Base-by-base conservation (phyloP, 2,329 filamentous ascomycete genomes). In the Hypomyces perniciosus region DNA sequence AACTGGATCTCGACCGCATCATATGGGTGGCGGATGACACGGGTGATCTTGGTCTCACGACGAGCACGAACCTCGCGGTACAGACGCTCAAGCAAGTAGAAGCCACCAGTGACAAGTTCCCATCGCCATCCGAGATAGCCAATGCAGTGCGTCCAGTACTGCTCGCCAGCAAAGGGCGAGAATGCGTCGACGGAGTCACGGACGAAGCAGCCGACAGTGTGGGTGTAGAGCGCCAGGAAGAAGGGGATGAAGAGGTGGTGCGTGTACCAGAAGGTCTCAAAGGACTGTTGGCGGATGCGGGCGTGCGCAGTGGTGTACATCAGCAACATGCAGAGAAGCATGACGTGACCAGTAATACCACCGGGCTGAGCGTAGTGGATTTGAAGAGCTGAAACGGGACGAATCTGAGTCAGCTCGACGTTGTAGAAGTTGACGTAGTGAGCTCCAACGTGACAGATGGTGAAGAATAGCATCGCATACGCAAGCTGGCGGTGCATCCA, bases 371-470 rank as follows among this genome's bases (percentile, higher is more conserved):
- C 80, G 67, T 96, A 99, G 69, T 97, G 93, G 57, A 97, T 96
- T 64, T 97, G 79, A 6, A 97, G 71, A 4, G 93, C 93, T 4
- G 83, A 82, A 43, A 88, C 80, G 2, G 86, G 85, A 47, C 93
- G 85, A 48, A 96, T 80, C 66, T 96, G 90, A 0, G 78, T 81
- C 60, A 83, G 81, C 69, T 99, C 93, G 56, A 99, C 88, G 62
- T 96, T 96, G 78, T 85, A 97, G 73, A 99, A 99, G 75, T 99
- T 99, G 75, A 97, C 89, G 63, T 99, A 99, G 71, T 99, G 93
- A 46, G 83, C 83, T 10, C 77, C 65, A 1, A 85, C 86, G 68
- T 99, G 93, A 29, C 89, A 69, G 45, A 84, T 78, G 29, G 85
- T 88, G 69, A 91, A 99, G 50, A 96, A 65, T 3, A 97, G 76